Evolutionary conservation across 2,329 filamentous ascomycete species (phyloP).

Genomic region (Sarocladium kiliense): DNA sequence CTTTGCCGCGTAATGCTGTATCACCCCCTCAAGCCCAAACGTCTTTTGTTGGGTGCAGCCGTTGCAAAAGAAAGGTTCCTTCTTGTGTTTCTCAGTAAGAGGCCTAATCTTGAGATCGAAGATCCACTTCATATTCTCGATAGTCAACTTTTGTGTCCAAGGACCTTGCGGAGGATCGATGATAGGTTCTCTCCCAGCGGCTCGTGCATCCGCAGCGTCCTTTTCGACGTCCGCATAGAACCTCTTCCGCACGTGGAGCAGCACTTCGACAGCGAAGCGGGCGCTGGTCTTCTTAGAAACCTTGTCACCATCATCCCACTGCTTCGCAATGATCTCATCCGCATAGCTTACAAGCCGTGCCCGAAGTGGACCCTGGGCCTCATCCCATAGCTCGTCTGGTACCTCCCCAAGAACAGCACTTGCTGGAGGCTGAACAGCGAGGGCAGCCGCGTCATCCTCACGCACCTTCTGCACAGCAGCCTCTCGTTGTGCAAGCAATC

Average conservation of each 20-base stretch:
- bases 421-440: constrained; percentile 4
- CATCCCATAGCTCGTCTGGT: constrained; percentile 66
- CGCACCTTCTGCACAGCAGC: constrained; percentile 48
- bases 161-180: constrained; percentile 47
- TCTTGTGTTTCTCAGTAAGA: constrained; percentile 58
- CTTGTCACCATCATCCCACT: constrained; percentile 59
- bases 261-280: constrained; percentile 66
- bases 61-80: constrained; percentile 72
- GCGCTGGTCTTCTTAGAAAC: constrained; percentile 59
- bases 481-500: constrained; percentile 59
- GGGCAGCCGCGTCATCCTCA: not conserved
- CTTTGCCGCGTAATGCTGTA: constrained; percentile 81
- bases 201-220: constrained; percentile 41
- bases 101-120: constrained; percentile 74
- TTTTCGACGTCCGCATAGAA: constrained; percentile 59
- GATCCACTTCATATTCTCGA: constrained; percentile 85
- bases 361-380: constrained; percentile 61
- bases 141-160: constrained; percentile 57
- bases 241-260: constrained; percentile 60
- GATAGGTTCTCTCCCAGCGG: constrained; percentile 38
- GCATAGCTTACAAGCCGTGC: constrained; percentile 61
- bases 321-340: constrained; percentile 61
- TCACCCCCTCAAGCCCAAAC: constrained; percentile 72
- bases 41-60: constrained; percentile 62
- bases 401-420: constrained; percentile 39